Base-by-base conservation (phyloP, 768 basidiomycete species). In the Boletus vinaceobasis region DNA sequence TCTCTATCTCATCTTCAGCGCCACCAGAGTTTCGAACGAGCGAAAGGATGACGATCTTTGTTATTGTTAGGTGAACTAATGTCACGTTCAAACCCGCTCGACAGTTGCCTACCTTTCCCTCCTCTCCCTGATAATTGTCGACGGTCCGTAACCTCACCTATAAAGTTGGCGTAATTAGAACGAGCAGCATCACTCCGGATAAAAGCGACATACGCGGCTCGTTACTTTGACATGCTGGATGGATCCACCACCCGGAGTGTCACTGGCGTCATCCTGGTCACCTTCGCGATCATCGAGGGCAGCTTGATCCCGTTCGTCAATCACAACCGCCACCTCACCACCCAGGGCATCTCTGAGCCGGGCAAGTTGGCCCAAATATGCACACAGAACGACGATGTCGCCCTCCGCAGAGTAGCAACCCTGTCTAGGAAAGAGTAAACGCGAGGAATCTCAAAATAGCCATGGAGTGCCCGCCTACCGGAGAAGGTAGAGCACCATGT, bases 111-210 rank as follows among this genome's bases (percentile, higher is more conserved):
- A 80, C 82, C 63, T 77, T 80, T 2, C 80, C 84, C 71, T 88
- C 87, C 55, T 86, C 82, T 3, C 88, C 89, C 68, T 91, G 90
- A 63, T 82, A 91, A 47, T 85, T 89, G 57, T 92, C 88, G 2
- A 91, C 80, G 0, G 88, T 90, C 6, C 89, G 79, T 6, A 91
- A 72, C 8, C 80, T 77, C 39, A 89, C 80, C 87, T 88, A 45
- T 5, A 48, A 47, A 19, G 9, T 23, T 5, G 26, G 17, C n/a
- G 0, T 6, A 11, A 26, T 53, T n/a, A 50, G 43, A 33, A n/a
- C 14, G 14, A 15, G 5, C 2, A 8, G 7, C 19, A 39, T n/a
- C 23, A 13, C 36, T 15, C 29, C 38, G 21, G 7, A 42, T 4
- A 0, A 37, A 27, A 4, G 43, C 17, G 10, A 66, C 77, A 26